phyloP scores from a whole-genome alignment of 1,284 basidiomycete genomes.

The Pseudomicrostroma phylloplanum region DNA sequence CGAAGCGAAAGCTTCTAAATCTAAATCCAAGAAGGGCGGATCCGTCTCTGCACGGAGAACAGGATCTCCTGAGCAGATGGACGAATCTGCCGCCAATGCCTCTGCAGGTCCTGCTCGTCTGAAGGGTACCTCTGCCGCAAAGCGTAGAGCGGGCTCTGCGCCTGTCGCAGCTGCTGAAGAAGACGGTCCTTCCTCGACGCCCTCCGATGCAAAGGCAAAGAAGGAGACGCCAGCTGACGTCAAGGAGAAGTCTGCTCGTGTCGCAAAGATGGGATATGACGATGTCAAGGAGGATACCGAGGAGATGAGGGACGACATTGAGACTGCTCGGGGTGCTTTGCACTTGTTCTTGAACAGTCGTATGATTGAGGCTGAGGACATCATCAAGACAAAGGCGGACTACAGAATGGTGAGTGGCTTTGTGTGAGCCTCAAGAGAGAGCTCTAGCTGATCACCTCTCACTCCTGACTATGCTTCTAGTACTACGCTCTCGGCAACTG shows the following conservation, averaged over 20 bases:
- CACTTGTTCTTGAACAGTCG: slow-evolving; percentile 49
- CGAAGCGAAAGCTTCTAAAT: slow-evolving; percentile 17
- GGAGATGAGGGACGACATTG: slow-evolving; percentile 36
- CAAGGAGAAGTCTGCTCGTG: slow-evolving; percentile 37
- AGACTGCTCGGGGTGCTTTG: slow-evolving; percentile 32
- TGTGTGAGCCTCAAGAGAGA: too few species aligned
- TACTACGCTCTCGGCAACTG: slow-evolving; percentile 48
- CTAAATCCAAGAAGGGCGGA: slow-evolving; percentile 5
- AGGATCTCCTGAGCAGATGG: background rate
- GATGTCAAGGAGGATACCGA: slow-evolving; percentile 32
- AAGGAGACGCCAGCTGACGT: slow-evolving; percentile 25
- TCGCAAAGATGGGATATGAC: slow-evolving; percentile 30
- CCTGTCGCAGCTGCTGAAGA: slow-evolving; percentile 6
- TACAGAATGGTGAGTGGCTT: slow-evolving; percentile 16
- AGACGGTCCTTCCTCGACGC: slow-evolving; percentile 10
- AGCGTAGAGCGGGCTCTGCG: slow-evolving; percentile 21
- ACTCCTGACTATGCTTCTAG: too few species aligned
- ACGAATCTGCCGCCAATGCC: slow-evolving; percentile 6
- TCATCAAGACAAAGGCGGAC: slow-evolving; percentile 39
- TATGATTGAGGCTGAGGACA: slow-evolving; percentile 47
- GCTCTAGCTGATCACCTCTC: too few species aligned
- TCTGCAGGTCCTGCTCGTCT: slow-evolving; percentile 7
- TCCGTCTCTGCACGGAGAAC: too few species aligned
- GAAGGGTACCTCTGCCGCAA: slow-evolving; percentile 25
- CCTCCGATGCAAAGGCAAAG: slow-evolving; percentile 27